Percentiles rank a stretch among this genome's conserved stretches.
Conservation (phyloP, 768 basidiomycete genomes). For the Tulasnella calospora region DNA sequence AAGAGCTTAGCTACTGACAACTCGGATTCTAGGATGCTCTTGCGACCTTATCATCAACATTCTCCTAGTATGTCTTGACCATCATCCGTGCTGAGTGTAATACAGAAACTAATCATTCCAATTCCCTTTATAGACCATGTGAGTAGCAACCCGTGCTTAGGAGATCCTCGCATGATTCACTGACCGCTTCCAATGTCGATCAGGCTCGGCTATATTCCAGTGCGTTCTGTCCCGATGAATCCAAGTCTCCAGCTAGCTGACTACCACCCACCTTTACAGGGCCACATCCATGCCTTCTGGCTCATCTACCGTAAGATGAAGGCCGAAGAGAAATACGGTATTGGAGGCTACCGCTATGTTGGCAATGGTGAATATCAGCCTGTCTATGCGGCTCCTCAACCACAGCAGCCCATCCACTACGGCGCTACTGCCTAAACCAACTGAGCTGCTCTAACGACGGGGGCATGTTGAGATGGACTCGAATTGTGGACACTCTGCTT, state of each 20-base stretch:
- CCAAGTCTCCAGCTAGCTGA: neutral
- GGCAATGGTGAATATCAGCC: conserved; percentile 42
- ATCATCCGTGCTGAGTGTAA: neutral
- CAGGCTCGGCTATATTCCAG: conserved; percentile 18
- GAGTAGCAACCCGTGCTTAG: neutral
- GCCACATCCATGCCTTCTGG: conserved; percentile 75
- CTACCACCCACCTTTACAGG: conserved; percentile 55
- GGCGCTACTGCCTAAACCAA: conserved; percentile 35
- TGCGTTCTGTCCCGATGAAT: neutral
- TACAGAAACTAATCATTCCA: neutral
- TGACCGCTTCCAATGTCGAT: neutral
- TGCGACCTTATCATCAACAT: conserved; percentile 87
- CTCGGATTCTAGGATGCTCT: conserved; percentile 65
- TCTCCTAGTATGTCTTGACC: conserved; percentile 39
- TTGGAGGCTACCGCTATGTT: conserved; percentile 60
- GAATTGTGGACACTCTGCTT: neutral
- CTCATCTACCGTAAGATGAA: conserved; percentile 87
- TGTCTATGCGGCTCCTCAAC: conserved; percentile 30
- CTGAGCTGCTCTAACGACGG: neutral
- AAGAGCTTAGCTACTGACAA: conserved; percentile 36
- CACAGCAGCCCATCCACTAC: conserved; percentile 35
- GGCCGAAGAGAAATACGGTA: conserved; percentile 58
- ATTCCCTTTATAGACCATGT: neutral
- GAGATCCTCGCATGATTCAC: neutral
- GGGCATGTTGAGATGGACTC: neutral